phyloP scores from a whole-genome alignment of 2,329 filamentous ascomycete species.

The Chaetomiaceae sp. region DNA sequence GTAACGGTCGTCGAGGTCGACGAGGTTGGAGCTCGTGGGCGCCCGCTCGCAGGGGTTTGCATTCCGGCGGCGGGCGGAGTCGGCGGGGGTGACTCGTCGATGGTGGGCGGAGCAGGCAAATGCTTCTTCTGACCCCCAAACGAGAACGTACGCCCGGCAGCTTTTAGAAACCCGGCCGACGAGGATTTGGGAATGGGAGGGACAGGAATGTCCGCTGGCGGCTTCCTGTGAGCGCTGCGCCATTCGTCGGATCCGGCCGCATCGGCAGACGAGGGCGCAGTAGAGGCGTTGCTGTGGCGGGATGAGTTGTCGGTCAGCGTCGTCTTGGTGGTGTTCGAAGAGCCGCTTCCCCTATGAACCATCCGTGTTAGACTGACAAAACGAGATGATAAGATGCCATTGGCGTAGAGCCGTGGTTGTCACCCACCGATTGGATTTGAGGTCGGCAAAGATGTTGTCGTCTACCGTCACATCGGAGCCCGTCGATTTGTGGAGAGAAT shows the following conservation, averaged over 20 bases:
- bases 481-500: constrained; percentile 34
- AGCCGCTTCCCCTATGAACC: constrained; percentile 47
- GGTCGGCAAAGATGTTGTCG: constrained; percentile 53
- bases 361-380: too few species aligned
- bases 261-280: constrained; percentile 52
- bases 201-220: constrained; percentile 33
- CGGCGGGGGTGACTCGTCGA: constrained; percentile 31
- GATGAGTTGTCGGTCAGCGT: constrained; percentile 55
- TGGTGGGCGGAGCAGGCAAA: constrained; percentile 31
- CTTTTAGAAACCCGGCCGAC: constrained; percentile 46
- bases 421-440: constrained; percentile 52
- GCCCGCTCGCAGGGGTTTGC: constrained; percentile 37
- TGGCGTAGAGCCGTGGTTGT: too few species aligned
- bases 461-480: constrained; percentile 35
- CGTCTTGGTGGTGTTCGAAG: constrained; percentile 56
- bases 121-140: constrained; percentile 53
- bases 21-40: constrained; percentile 46
- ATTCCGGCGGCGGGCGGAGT: constrained; percentile 32
- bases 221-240: constrained; percentile 34
- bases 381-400: too few species aligned
- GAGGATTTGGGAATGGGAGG: constrained; percentile 43
- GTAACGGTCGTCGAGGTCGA: constrained; percentile 51
- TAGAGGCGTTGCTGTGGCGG: constrained; percentile 57
- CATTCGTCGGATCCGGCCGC: constrained; percentile 36
- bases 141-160: constrained; percentile 53